Evolutionary conservation across 305 asterid genomes (phyloP), one percentile per base, ranked within the genome.

Genomic region (Andrographis paniculata): DNA sequence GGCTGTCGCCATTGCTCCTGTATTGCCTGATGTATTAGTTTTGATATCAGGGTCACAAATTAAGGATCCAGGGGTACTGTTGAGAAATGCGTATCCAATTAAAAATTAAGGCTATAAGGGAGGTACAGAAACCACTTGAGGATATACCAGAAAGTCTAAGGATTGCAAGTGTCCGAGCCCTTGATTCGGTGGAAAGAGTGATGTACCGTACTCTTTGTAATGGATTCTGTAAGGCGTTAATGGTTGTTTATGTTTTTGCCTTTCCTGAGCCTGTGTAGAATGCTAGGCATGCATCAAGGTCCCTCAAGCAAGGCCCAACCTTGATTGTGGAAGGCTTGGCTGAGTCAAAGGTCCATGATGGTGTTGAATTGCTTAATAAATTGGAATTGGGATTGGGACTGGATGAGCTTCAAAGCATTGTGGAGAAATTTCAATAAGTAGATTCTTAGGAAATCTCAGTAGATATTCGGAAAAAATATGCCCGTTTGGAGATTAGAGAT

Each of bases 71-170:
- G 95, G 95, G 14, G 84, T 94, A 12, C 68, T 91, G 16, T 70
- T 91, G 68, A 87, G 99, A 59, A 66, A 91, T 48, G 96, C 95
- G 22, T 74, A 86, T 71, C 99, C 99, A 20, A 83, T 91, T 37
- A 68, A 91, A 50, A 91, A 86, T n/a, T 58, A 91, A 86, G 73
- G 94, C 99, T 4, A 80, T 91, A 55, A 69, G 99, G 66, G 95
- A 83, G 56, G 99, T 91, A 53, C 99, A 91, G 60, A 91, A 80
- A 73, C 99, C 99, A 4, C 95, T 91, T 14, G 99, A 91, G 68
- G 96, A 91, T 71, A 86, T 91, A 48, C 76, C 94, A 0, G 99
- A 86, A 0, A 91, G 99, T 69, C 84, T 91, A 14, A 91, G 83
- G 66, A 49, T 83, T 75, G 70, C 94, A 35, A 93, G 99, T 36